These are phyloP conservation scores for Plantago ovata DNA, from an alignment of 257 asterid species.

Conservation along the genomic window DNA sequence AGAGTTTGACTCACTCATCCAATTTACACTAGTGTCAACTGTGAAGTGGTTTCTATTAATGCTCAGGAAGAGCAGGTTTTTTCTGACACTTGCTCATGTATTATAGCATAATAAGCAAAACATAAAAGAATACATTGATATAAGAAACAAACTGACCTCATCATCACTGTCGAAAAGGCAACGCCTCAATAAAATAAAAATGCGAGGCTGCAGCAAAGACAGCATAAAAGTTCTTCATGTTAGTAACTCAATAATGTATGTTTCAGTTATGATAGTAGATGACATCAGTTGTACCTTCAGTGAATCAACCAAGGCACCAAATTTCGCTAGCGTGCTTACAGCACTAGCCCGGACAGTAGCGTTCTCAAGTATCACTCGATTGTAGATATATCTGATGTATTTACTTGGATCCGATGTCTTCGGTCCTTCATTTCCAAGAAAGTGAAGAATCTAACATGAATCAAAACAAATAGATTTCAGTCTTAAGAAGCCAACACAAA, in stretches of 20 bases:
- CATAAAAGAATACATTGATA: not conserved
- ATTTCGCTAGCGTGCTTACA: slow-evolving; percentile 90
- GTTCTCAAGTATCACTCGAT: slow-evolving; percentile 85
- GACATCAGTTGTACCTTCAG: slow-evolving; percentile 52
- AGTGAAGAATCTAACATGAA: slow-evolving; percentile 67
- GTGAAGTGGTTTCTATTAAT: too few species aligned
- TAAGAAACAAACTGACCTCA: slow-evolving; percentile 57
- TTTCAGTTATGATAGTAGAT: slow-evolving; percentile 6
- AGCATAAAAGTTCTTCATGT: slow-evolving; percentile 12
- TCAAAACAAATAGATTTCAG: slow-evolving; percentile 1
- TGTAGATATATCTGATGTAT: slow-evolving; percentile 84
- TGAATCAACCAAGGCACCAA: slow-evolving; percentile 83
- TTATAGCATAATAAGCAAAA: not conserved
- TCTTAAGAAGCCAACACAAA: slow-evolving; percentile 1
- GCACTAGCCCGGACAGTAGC: slow-evolving; percentile 97
- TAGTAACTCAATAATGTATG: slow-evolving; percentile 15
- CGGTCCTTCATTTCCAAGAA: slow-evolving; percentile 97
- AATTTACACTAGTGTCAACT: too few species aligned
- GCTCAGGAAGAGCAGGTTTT: too few species aligned
- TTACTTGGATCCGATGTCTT: slow-evolving; percentile 93
- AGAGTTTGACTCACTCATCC: too few species aligned
- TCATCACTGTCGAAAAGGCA: slow-evolving; percentile 90
- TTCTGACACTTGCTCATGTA: too few species aligned
- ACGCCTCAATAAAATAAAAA: slow-evolving; percentile 70
- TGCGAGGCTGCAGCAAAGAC: slow-evolving; percentile 74